phyloP scores from a whole-genome alignment of 1,284 basidiomycete genomes.

The Ceratobasidium sp. region DNA sequence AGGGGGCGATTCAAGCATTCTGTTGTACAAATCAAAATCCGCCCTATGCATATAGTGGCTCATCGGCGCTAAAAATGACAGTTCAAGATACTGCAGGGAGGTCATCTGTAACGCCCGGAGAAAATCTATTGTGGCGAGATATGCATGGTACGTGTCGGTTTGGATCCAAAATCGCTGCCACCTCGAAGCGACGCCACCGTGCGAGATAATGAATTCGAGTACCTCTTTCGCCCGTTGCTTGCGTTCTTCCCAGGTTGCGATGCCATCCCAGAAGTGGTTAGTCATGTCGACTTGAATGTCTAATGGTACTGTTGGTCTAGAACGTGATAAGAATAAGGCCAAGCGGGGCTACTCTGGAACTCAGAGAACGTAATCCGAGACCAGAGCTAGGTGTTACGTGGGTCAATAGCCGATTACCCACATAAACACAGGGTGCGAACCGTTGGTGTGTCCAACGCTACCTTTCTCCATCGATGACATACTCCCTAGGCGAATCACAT shows the following conservation, averaged over 20 bases:
- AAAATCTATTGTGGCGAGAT: conserved; percentile 2
- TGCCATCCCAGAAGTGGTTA: background rate
- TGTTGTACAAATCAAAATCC: background rate
- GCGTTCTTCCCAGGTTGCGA: background rate
- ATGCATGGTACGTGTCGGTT: conserved; percentile 1
- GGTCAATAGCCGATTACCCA: background rate
- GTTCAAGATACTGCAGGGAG: background rate
- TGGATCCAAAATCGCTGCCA: background rate
- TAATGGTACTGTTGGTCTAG: background rate
- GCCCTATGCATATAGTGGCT: background rate
- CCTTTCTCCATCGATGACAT: conserved; percentile 14
- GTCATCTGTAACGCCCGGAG: background rate
- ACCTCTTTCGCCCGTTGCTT: background rate
- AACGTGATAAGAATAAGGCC: background rate
- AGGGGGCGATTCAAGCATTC: background rate
- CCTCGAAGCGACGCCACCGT: conserved; percentile 15
- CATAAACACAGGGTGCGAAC: background rate
- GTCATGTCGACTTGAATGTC: background rate
- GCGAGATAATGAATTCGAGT: conserved; percentile 12
- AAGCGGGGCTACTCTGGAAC: background rate
- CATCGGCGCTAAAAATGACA: background rate
- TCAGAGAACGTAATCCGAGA: background rate
- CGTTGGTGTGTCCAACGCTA: background rate
- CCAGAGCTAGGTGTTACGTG: conserved; percentile 17
- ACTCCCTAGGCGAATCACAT: background rate